Conservation (phyloP, 768 basidiomycete species). For the Rhodosporidiobolus odoratus region DNA sequence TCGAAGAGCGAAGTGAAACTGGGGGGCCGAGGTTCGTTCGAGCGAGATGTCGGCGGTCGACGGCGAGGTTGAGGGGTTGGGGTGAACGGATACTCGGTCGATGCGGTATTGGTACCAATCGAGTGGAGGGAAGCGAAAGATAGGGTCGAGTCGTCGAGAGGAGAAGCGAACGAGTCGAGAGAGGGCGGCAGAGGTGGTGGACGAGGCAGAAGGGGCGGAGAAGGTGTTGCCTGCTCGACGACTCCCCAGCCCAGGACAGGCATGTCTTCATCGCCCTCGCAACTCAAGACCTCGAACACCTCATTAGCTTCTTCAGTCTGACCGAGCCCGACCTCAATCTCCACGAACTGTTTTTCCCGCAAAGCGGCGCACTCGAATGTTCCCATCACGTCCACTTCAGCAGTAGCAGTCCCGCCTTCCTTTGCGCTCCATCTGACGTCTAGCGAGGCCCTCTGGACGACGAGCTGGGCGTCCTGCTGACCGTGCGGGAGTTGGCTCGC, state of each 20-base stretch:
- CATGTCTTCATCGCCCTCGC: not conserved
- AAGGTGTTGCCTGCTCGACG: not conserved
- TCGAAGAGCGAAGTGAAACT: conserved; percentile 27
- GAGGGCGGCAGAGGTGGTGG: not conserved
- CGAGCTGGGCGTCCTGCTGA: not conserved
- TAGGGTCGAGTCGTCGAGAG: conserved; percentile 6
- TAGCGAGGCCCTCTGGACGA: not conserved
- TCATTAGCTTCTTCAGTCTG: not conserved
- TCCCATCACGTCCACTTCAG: not conserved
- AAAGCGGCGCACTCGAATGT: conserved; percentile 3
- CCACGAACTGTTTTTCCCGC: conserved; percentile 27
- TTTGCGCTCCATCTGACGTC: conserved; percentile 1
- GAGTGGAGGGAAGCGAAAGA: no score
- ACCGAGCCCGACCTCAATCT: not conserved
- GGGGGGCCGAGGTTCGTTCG: not conserved
- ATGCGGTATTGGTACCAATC: not conserved
- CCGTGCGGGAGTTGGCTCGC: not conserved
- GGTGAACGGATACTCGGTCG: not conserved
- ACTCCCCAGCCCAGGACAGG: conserved; percentile 3
- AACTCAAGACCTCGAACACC: no score
- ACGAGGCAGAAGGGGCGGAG: not conserved
- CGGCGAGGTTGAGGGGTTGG: not conserved
- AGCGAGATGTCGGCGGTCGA: not conserved
- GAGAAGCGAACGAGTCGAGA: not conserved
- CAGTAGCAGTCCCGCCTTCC: not conserved